Conservation (phyloP, 2,329 filamentous ascomycete genomes). For the Cercospora nicotianae region DNA sequence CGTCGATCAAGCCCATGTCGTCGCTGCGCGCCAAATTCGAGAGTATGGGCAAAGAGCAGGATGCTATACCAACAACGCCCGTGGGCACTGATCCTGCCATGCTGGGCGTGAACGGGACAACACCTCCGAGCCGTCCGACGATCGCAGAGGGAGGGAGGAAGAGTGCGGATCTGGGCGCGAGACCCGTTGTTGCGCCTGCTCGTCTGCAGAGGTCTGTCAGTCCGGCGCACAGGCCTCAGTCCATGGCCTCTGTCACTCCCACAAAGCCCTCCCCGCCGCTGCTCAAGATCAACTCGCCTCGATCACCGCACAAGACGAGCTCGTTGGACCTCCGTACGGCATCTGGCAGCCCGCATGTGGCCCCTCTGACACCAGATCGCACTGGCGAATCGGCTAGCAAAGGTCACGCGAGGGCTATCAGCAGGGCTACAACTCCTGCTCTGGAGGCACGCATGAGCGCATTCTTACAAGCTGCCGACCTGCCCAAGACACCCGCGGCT, state of each 20-base stretch:
- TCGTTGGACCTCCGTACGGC: conserved; percentile 25
- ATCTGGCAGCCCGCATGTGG: conserved; percentile 17
- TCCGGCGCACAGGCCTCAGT: conserved; percentile 47
- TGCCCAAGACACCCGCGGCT: conserved; percentile 7
- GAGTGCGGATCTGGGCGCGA: conserved; percentile 14
- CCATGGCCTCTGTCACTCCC: conserved; percentile 51
- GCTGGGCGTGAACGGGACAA: conserved; percentile 9
- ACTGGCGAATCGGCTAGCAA: conserved; percentile 33
- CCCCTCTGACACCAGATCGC: conserved; percentile 28
- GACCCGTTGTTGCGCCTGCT: conserved; percentile 9
- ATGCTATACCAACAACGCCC: conserved; percentile 24
- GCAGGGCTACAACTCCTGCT: conserved; percentile 44
- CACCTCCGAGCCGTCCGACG: conserved; percentile 4
- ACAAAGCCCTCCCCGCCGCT: conserved; percentile 59
- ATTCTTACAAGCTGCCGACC: conserved; percentile 35
- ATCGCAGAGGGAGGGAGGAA: conserved; percentile 15
- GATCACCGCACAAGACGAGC: conserved; percentile 55
- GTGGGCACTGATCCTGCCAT: conserved; percentile 10
- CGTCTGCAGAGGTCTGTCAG: conserved; percentile 31
- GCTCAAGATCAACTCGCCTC: conserved; percentile 68
- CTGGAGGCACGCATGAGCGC: conserved; percentile 43
- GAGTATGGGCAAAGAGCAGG: conserved; percentile 56
- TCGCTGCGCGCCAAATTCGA: conserved; percentile 80
- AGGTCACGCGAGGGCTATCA: conserved; percentile 42
- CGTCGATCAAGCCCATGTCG: conserved; percentile 79